phyloP scores from a whole-genome alignment of 164 flowering plant genomes.

The Macadamia integrifolia region DNA sequence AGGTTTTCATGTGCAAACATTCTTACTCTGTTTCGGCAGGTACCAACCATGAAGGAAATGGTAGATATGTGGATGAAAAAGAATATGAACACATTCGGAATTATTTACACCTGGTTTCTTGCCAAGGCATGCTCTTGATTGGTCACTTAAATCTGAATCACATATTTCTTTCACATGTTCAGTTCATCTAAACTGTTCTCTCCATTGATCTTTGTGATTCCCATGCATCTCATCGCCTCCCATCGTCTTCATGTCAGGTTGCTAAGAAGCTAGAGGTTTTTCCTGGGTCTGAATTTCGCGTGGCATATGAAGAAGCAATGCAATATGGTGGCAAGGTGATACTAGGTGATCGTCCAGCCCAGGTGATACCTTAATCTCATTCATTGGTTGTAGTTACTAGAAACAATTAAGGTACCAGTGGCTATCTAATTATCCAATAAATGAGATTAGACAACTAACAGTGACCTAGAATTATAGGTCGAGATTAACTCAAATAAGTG shows the following conservation, averaged over 20 bases:
- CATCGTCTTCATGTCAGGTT: constrained; percentile 37
- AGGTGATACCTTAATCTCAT: constrained; percentile 33
- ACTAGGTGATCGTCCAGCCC: constrained; percentile 94
- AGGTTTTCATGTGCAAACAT: background rate
- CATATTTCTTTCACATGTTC: constrained; percentile 2
- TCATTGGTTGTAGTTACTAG: background rate
- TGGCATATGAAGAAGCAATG: constrained; percentile 89
- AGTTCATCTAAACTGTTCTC: background rate
- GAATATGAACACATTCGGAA: constrained; percentile 59
- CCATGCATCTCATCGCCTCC: background rate
- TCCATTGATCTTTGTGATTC: too few relatives aligned
- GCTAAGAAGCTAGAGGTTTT: constrained; percentile 80
- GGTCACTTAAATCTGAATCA: background rate
- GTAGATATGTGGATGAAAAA: constrained; percentile 76
- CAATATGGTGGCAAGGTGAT: constrained; percentile 85
- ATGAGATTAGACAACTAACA: too few relatives aligned
- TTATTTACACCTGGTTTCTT: constrained; percentile 90
- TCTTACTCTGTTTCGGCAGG: constrained; percentile 35
- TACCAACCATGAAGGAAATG: constrained; percentile 86
- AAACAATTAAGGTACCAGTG: background rate
- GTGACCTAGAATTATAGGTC: too few relatives aligned
- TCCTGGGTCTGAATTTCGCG: constrained; percentile 96
- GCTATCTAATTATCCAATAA: too few relatives aligned
- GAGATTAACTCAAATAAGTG: too few relatives aligned
- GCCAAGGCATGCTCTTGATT: constrained; percentile 60